A percentile compares a stretch with the other conserved stretches of the same genome.
These are phyloP conservation scores for Sphaerulina populicola DNA, from an alignment of 2,329 filamentous ascomycete genomes.

Conservation along the genomic window DNA sequence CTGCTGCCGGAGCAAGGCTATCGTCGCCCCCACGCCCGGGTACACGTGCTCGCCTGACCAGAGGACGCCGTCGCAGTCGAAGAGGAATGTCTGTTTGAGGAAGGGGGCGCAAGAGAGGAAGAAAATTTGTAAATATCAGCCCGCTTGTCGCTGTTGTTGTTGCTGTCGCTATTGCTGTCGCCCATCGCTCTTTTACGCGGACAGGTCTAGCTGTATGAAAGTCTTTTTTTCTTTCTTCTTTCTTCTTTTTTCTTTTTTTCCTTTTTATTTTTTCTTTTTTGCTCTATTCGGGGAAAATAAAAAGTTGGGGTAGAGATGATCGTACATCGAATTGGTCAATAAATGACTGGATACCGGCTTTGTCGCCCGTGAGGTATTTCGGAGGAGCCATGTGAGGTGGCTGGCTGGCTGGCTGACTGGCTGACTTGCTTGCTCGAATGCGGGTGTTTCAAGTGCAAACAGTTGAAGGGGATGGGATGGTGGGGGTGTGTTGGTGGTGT, in stretches of 20 bases:
- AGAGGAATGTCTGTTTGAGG: conserved; percentile 65
- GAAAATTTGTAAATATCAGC: no score
- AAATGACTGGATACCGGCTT: conserved; percentile 68
- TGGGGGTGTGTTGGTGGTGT: background rate
- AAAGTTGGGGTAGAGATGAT: conserved; percentile 16
- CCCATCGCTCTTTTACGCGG: no score
- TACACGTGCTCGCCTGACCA: conserved; percentile 94
- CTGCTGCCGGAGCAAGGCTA: conserved; percentile 72
- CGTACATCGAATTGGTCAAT: conserved; percentile 80
- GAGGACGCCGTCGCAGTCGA: conserved; percentile 95
- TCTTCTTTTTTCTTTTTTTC: no score
- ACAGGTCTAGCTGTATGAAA: background rate
- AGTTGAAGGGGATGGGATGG: background rate
- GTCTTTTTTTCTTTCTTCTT: no score
- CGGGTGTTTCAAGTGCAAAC: background rate
- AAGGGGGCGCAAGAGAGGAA: no score
- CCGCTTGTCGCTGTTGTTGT: no score
- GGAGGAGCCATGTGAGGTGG: conserved; percentile 8
- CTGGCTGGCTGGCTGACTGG: no score
- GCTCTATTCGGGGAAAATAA: no score
- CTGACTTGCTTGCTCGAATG: background rate
- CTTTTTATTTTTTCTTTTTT: no score
- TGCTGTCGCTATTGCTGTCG: no score
- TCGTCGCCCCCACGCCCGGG: conserved; percentile 72
- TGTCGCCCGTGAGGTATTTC: conserved; percentile 67